Evolutionary conservation across 495 filamentous ascomycete genomes (phyloP), one percentile per base, ranked within the genome.

Genomic region (Penicillium paxilli): DNA sequence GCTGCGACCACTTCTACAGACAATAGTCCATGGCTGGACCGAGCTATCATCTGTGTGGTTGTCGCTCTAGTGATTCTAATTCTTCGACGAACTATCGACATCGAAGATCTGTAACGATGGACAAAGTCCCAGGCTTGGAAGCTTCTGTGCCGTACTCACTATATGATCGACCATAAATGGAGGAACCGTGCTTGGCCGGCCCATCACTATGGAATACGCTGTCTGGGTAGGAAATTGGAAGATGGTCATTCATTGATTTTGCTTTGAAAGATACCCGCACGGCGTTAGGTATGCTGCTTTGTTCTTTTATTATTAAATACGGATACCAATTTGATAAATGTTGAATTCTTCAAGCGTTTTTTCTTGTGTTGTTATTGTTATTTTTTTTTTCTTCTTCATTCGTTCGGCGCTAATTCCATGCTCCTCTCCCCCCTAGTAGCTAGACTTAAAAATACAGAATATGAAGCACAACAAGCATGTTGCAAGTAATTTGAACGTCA

Each of bases 1-100:
- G n/a, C 5, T 30, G 26, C 47, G 10, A 26, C n/a, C 11, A 24
- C 20, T 14, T 41, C 55, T 14, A 64, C 64, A 23, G 65, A 60
- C 4, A 71, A 76, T 42, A 73, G 65, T 23, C 66, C 74, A 5
- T 83, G 80, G 81, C 65, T 84, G 30, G 81, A 84, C 61, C 77
- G 79, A 46, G 76, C 78, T n/a, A 84, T 84, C 24, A 61, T 79
- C 38, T 80, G 73, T 11, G 69, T 84, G 11, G 54, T 80, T 14
- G 60, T 80, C 41, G 74, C 74, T 17, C 61, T 84, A 20, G 62
- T 75, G 7, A 33, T 81, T 14, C 68, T 81, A 71, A 65, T 82
- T 12, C 55, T 80, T 30, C 67, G 72, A 25, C 74, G 72, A 14
- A 48, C 73, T 4, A 55, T 60, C 20, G 59, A 65, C 20, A 44